Evolutionary conservation across 2,329 filamentous ascomycete species (phyloP), one percentile per base, ranked within the genome.

Genomic region (Claviceps fusiformis): DNA sequence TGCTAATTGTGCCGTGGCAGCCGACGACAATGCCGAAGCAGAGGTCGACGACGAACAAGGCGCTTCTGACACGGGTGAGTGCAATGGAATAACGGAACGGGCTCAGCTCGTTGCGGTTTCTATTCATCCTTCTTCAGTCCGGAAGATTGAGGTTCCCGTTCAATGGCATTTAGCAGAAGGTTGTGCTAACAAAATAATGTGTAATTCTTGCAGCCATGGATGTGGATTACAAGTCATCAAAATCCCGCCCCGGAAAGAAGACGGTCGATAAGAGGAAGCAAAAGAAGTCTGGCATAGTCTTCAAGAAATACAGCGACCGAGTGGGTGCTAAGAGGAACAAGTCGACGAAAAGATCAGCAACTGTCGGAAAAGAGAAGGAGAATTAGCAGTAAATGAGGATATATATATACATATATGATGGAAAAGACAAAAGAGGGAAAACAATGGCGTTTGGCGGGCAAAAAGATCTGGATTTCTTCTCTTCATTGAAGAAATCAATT

Each of bases 251-350:
- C 43, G 66, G 68, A 59, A 81, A 75, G 70, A 77, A 74, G 65
- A 75, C 76, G 62, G 71, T 82, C 54, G 73, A 77, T 67, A 85
- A 83, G 74, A 74, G 75, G 64, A 76, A 71, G 61, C 72, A 70
- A 60, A 80, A 77, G 67, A 79, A 76, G 61, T 72, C 75, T 45
- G 73, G 73, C 57, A 83, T 85, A 57, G 79, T 82, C 27, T 85
- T 85, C 59, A 74, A 74, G 54, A 81, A 76, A 63, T 82, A 78
- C 64, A 75, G 75, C 58, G 76, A 80, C 56, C 73, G 74, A 59
- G 67, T 73, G 59, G 71, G 69, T 54, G 69, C 69, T 59, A 75
- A 72, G 63, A 76, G 73, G 68, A 73, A 70, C 63, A 66, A 61
- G 53, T 54, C 54, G 13, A 57, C 52, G 52, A 59, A 59, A 43